Percentiles rank a stretch among this genome's conserved stretches.
phyloP scores from a whole-genome alignment of 2,329 filamentous ascomycete species.

The Penicillium sp. region DNA sequence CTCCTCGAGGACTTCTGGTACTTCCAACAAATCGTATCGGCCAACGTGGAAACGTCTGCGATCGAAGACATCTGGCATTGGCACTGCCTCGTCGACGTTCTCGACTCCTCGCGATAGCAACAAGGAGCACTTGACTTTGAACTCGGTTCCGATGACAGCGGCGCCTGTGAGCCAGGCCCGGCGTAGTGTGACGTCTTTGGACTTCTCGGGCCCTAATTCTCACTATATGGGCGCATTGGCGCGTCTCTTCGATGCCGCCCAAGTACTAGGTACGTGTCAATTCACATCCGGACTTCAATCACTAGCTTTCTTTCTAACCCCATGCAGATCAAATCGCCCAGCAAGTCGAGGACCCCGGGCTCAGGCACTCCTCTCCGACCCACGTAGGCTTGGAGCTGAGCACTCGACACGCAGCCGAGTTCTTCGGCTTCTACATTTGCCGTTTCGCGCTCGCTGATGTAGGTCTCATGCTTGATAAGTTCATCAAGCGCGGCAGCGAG shows the following conservation, averaged over 20 bases:
- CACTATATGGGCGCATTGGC: slow-evolving; percentile 91
- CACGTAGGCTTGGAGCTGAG: slow-evolving; percentile 94
- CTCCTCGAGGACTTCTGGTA: slow-evolving; percentile 58
- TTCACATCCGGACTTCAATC: not conserved
- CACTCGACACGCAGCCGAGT: slow-evolving; percentile 90
- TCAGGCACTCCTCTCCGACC: slow-evolving; percentile 88
- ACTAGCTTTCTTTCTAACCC: slow-evolving; percentile 17
- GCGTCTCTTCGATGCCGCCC: slow-evolving; percentile 87
- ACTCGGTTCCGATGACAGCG: slow-evolving; percentile 75
- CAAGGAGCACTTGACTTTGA: slow-evolving; percentile 68
- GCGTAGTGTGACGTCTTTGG: slow-evolving; percentile 68
- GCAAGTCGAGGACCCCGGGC: slow-evolving; percentile 91
- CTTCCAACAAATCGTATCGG: slow-evolving; percentile 74
- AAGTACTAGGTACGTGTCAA: slow-evolving; percentile 73
- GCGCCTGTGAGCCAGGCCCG: slow-evolving; percentile 66
- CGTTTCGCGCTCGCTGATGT: slow-evolving; percentile 91
- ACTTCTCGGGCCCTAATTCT: slow-evolving; percentile 81
- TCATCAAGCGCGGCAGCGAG: slow-evolving; percentile 93
- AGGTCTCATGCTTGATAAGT: slow-evolving; percentile 86
- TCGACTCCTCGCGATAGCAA: slow-evolving; percentile 50
- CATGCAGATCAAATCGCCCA: slow-evolving; percentile 84
- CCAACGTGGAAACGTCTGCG: slow-evolving; percentile 89
- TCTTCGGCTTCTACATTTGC: slow-evolving; percentile 96
- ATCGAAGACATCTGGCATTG: slow-evolving; percentile 80
- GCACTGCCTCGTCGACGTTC: slow-evolving; percentile 43